Percentiles rank a stretch among this genome's conserved stretches.
These are phyloP conservation scores for Syzygium malaccense DNA, from an alignment of 441 rosid genomes.

Conservation along the genomic window DNA sequence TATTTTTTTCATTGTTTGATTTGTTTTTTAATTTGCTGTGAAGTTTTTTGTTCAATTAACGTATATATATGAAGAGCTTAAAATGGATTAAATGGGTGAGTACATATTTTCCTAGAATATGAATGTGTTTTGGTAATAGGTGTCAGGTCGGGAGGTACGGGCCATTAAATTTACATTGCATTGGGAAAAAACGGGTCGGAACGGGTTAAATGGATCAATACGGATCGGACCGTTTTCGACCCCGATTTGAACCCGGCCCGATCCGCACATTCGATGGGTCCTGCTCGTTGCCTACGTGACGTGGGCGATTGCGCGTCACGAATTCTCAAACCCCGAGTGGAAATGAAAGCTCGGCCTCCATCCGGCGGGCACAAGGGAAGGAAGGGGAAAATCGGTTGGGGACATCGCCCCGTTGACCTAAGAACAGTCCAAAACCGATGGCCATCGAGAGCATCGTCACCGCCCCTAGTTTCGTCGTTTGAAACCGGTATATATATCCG, in stretches of 20 bases:
- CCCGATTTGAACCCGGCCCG: accelerated
- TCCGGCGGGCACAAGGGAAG: background rate
- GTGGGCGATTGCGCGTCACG: background rate
- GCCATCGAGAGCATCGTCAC: background rate
- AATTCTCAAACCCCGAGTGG: background rate
- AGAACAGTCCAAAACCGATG: background rate
- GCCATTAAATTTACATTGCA: too few species aligned
- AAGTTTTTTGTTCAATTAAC: too few species aligned
- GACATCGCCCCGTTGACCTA: background rate
- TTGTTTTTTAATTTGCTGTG: too few species aligned
- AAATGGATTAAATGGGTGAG: background rate
- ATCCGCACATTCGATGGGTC: background rate
- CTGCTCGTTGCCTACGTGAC: background rate
- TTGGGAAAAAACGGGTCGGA: too few species aligned
- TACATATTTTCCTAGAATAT: accelerated
- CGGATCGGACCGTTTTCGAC: background rate
- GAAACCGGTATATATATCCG: background rate
- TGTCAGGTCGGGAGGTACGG: accelerated
- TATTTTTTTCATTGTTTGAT: too few species aligned
- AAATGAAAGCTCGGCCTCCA: background rate
- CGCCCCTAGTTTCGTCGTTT: background rate
- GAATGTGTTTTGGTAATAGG: background rate
- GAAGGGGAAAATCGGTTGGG: background rate
- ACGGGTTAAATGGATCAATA: accelerated
- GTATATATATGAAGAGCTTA: background rate